Percentiles rank a stretch among this genome's conserved stretches.
Evolutionary conservation across 495 filamentous ascomycete species (phyloP).

Genomic region (Talaromyces proteolyticus): DNA sequence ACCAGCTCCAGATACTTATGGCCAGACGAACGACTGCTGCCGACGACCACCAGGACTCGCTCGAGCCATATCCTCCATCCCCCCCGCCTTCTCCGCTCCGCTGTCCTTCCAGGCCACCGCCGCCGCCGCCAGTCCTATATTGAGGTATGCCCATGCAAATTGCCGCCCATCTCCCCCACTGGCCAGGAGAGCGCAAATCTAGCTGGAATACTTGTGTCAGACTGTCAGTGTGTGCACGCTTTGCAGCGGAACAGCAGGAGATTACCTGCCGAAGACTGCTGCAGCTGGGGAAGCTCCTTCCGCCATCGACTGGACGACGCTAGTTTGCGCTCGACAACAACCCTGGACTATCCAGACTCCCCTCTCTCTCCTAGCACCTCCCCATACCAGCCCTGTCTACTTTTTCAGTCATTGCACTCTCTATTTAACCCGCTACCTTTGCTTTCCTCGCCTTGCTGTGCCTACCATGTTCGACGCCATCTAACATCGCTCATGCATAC

Average conservation of each 20-base stretch:
- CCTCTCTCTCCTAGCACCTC: too few relatives aligned
- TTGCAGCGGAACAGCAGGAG: too few relatives aligned
- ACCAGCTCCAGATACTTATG: slow-evolving; percentile 39
- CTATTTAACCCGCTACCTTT: slow-evolving; percentile 5
- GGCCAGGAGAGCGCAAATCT: too few relatives aligned
- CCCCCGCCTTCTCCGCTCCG: slow-evolving; percentile 20
- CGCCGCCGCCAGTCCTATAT: slow-evolving; percentile 34
- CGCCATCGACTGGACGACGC: too few relatives aligned
- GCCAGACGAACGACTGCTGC: slow-evolving; percentile 42
- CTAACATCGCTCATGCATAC: slow-evolving; percentile 53
- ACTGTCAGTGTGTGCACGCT: too few relatives aligned
- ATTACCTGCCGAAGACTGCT: too few relatives aligned
- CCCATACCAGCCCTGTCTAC: too few relatives aligned
- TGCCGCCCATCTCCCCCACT: neutral
- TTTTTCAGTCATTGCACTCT: too few relatives aligned
- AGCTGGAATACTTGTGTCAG: too few relatives aligned
- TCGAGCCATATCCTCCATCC: slow-evolving; percentile 27
- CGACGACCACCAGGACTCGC: slow-evolving; percentile 45
- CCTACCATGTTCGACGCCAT: neutral
- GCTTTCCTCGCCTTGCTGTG: slow-evolving; percentile 4
- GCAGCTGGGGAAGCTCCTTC: too few relatives aligned
- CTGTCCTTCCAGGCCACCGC: slow-evolving; percentile 15
- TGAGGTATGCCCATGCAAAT: slow-evolving; percentile 32
- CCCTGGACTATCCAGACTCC: too few relatives aligned
- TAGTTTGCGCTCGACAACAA: too few relatives aligned